phyloP scores from a whole-genome alignment of 805 yeast species.

The Danielozyma ontarioensis region DNA sequence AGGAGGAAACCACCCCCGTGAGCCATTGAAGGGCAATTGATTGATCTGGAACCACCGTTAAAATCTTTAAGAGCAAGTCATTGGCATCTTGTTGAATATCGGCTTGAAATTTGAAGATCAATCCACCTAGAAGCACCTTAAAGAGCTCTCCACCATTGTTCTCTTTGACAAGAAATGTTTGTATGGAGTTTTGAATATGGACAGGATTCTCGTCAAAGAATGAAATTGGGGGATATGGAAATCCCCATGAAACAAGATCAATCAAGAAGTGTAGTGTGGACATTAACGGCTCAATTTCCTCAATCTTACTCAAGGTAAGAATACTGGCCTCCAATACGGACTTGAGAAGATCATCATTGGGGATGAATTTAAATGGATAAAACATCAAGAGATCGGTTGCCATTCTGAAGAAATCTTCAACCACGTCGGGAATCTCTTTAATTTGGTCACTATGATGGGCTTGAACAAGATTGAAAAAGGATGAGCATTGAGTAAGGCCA shows the following conservation, averaged over 20 bases:
- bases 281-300: conserved; percentile 66
- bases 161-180: conserved; percentile 35
- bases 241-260: conserved; percentile 83
- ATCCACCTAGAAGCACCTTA: conserved; percentile 53
- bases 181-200: conserved; percentile 38
- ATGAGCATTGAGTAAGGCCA: conserved; percentile 57
- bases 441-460: conserved; percentile 18
- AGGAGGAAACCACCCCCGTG: conserved; percentile 43
- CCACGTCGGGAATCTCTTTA: conserved; percentile 54
- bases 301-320: conserved; percentile 43
- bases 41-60: conserved; percentile 45
- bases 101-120: conserved; percentile 64
- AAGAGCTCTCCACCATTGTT: conserved; percentile 56
- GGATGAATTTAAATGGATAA: conserved; percentile 52
- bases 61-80: conserved; percentile 62
- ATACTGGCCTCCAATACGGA: conserved; percentile 57
- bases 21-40: conserved; percentile 56
- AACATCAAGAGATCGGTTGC: conserved; percentile 72
- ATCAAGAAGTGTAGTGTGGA: conserved; percentile 71
- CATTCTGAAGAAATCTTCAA: conserved; percentile 86
- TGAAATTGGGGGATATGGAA: conserved; percentile 74
- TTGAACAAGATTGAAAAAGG: conserved; percentile 46
- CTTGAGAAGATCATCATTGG: conserved; percentile 40
- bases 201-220: conserved; percentile 51
- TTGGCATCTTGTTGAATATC: conserved; percentile 72